phyloP scores from a whole-genome alignment of 768 basidiomycete genomes.

The Lepiota subincarnata region DNA sequence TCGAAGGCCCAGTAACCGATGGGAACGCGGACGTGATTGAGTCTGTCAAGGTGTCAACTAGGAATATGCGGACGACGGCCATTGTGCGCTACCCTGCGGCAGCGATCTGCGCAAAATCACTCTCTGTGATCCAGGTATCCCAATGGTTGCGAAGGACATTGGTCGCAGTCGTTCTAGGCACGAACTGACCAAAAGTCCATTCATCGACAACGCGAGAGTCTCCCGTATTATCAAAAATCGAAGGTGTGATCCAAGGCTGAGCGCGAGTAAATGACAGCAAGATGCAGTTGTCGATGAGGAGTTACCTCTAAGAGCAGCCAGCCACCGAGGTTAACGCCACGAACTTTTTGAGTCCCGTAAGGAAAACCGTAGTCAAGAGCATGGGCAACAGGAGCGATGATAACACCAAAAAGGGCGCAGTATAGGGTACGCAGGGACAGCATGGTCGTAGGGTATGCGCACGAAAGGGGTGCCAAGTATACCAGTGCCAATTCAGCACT shows the following conservation, averaged over 20 bases:
- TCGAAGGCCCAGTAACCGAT: conserved; percentile 93
- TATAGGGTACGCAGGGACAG: background rate
- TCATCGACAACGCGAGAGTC: conserved; percentile 62
- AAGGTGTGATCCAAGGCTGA: conserved; percentile 78
- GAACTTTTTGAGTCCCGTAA: conserved; percentile 69
- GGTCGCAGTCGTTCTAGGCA: conserved; percentile 46
- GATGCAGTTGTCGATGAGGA: conserved; percentile 4
- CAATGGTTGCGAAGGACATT: conserved; percentile 61
- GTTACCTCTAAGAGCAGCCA: conserved; percentile 46
- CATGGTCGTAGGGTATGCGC: background rate
- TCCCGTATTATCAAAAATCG: conserved; percentile 67
- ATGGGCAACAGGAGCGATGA: background rate
- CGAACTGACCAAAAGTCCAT: conserved; percentile 70
- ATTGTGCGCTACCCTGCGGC: conserved; percentile 57
- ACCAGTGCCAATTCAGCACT: no score
- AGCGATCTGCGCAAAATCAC: conserved; percentile 72
- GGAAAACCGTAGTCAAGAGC: conserved; percentile 41
- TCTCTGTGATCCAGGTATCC: conserved; percentile 81
- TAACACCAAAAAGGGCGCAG: background rate
- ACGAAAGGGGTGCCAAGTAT: background rate
- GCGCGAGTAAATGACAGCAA: conserved; percentile 9
- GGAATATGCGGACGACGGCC: background rate
- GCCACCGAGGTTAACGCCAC: conserved; percentile 80
- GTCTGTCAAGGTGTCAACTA: conserved; percentile 32
- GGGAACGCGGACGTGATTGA: conserved; percentile 81